Evolutionary conservation across 2,329 filamentous ascomycete genomes (phyloP), one percentile per base, ranked within the genome.

Genomic region (Botrytis byssoidea): DNA sequence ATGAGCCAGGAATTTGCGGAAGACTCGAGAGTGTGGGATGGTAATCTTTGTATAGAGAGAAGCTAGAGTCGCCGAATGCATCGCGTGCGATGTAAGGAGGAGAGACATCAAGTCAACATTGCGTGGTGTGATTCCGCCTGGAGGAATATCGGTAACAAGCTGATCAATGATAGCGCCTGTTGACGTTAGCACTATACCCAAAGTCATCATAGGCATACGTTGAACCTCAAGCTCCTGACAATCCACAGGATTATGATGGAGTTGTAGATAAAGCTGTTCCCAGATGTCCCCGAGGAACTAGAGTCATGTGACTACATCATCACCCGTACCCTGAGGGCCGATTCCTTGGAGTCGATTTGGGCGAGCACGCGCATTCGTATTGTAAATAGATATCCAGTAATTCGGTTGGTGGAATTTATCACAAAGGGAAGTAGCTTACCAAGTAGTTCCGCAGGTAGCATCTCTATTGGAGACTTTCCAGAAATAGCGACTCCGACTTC

Each of bases 21-120:
- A 96, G 81, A 94, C 93, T 74, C 90, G 86, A 40, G 93, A 95
- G 85, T 95, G 93, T 9, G 93, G 93, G 77, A 95, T 92, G 61
- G 92, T 94, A 81, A 95, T 92, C 81, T 93, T 90, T 77, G 89
- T 88, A 84, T 95, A 95, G 67, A 96, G 87, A 10, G 92, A 92
- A 77, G 89, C 88, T 48, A 95, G 84, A 5, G 93, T 95, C 32
- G 91, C 91, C 40, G 88, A 87, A 80, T 95, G 91, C 74, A 95
- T 85, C 44, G 89, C 88, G 80, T 88, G 89, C n/a, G 92, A 95
- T n/a, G 92, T 90, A 76, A 94, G 83, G 55, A 95, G 86, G 76
- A 94, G 88, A 29, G 92, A 89, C 84, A 94, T 91, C 74, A 95
- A 85, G 81, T 95, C 93, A 73, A 91, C 87, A 81, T 95, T 95